Conservation (phyloP, 305 asterid species). For the Fraxinus platypoda region DNA sequence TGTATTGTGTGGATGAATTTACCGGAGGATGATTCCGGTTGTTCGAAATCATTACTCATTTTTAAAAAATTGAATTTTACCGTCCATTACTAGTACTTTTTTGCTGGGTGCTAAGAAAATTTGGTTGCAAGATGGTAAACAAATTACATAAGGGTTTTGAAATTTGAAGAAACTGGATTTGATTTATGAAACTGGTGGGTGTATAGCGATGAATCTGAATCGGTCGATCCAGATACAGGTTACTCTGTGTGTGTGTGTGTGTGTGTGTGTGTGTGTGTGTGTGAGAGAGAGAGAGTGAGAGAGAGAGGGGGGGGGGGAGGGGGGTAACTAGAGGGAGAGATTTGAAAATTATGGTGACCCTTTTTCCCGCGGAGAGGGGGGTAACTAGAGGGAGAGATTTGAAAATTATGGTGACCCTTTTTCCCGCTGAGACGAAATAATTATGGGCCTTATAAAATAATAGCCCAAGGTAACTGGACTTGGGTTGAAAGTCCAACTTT, state of each 20-base stretch:
- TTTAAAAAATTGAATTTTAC: slow-evolving; percentile 8
- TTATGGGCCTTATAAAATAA: not conserved
- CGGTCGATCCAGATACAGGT: not conserved
- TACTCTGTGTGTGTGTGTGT: not conserved
- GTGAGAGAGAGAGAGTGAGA: not conserved
- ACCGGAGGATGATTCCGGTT: slow-evolving; percentile 41
- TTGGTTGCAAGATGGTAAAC: not conserved
- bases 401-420: not conserved
- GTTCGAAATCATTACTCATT: slow-evolving; percentile 40
- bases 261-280: not conserved
- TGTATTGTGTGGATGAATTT: slow-evolving; percentile 57
- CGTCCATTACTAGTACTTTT: slow-evolving; percentile 19
- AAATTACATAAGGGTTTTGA: not conserved
- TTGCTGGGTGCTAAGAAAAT: not conserved
- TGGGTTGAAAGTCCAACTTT: not conserved
- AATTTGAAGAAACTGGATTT: not conserved
- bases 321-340: not conserved
- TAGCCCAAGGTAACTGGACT: not conserved
- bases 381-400: not conserved
- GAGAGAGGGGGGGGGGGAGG: no score
- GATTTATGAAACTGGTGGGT: not conserved
- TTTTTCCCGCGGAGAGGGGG: not conserved
- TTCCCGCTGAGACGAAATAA: not conserved
- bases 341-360: not conserved
- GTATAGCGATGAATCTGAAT: not conserved